These are phyloP conservation scores for Sporothrix phasma DNA, from an alignment of 2,329 filamentous ascomycete species.

Conservation along the genomic window DNA sequence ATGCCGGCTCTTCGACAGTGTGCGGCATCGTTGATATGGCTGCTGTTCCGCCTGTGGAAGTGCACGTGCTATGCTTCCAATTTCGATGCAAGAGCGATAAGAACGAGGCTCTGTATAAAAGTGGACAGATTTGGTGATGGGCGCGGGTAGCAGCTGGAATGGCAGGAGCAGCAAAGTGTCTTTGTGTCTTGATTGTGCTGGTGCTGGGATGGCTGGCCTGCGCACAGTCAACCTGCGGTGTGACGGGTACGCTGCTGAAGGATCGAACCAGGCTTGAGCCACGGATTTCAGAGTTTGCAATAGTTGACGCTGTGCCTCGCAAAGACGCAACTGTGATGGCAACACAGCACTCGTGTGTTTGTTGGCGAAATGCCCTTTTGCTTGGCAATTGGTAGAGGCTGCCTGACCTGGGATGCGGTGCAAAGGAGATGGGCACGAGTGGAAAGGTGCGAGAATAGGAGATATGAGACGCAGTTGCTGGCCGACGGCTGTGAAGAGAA, in stretches of 20 bases:
- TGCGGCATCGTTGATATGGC: conserved; percentile 6
- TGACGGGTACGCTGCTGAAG: not conserved
- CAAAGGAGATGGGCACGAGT: not conserved
- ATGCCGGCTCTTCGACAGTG: not conserved
- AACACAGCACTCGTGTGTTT: not conserved
- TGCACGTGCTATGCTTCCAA: not conserved
- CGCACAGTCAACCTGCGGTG: not conserved
- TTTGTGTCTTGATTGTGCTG: not conserved
- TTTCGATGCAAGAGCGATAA: no score
- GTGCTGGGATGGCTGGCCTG: not conserved
- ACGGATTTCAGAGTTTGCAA: not conserved
- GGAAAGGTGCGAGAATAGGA: not conserved
- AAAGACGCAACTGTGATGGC: not conserved
- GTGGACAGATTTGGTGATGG: not conserved
- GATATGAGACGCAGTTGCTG: not conserved
- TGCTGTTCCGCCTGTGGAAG: not conserved
- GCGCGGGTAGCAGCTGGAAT: not conserved
- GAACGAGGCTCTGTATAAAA: not conserved
- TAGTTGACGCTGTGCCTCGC: conserved; percentile 2
- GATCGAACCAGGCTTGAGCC: not conserved
- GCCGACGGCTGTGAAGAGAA: not conserved
- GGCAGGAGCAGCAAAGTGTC: not conserved
- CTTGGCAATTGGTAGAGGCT: not conserved
- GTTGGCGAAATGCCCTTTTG: not conserved
- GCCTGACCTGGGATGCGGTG: not conserved